These are phyloP conservation scores for Oenanthe javanica DNA, from an alignment of 140 eudicot species.

Conservation along the genomic window DNA sequence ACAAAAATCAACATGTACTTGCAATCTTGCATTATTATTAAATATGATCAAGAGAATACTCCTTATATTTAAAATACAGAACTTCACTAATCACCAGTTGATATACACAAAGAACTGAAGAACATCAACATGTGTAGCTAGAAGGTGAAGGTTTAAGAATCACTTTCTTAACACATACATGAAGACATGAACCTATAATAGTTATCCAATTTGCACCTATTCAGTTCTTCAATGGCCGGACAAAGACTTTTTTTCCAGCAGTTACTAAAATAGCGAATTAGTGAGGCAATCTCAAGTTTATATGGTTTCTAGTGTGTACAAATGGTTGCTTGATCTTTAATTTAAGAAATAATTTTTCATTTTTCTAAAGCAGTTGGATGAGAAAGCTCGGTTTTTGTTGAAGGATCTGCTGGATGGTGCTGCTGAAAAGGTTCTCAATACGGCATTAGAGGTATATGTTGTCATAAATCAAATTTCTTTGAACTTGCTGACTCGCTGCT, in stretches of 20 bases:
- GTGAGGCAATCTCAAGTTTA: background rate
- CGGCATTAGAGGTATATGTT: conserved; percentile 33
- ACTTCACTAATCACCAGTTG: background rate
- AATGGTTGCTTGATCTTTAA: background rate
- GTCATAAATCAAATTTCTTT: background rate
- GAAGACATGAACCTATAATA: background rate
- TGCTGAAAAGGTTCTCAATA: conserved; percentile 31
- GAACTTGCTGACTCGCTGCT: background rate
- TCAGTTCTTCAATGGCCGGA: background rate
- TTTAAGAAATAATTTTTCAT: background rate
- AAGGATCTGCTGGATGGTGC: conserved; percentile 30
- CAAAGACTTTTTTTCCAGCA: background rate
- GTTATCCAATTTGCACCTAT: background rate
- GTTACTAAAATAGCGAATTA: background rate
- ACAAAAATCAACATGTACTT: background rate
- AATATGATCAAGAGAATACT: background rate
- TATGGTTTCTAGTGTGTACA: background rate
- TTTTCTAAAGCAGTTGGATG: conserved; percentile 28
- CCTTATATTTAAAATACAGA: too few species aligned
- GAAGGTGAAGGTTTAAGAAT: background rate
- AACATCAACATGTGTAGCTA: background rate
- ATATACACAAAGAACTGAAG: too few species aligned
- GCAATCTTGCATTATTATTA: too few species aligned
- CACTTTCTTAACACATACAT: background rate
- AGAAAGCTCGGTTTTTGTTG: conserved; percentile 32